Base-by-base conservation (phyloP, 345 rosid species). In the Moricandia moricandioides region DNA sequence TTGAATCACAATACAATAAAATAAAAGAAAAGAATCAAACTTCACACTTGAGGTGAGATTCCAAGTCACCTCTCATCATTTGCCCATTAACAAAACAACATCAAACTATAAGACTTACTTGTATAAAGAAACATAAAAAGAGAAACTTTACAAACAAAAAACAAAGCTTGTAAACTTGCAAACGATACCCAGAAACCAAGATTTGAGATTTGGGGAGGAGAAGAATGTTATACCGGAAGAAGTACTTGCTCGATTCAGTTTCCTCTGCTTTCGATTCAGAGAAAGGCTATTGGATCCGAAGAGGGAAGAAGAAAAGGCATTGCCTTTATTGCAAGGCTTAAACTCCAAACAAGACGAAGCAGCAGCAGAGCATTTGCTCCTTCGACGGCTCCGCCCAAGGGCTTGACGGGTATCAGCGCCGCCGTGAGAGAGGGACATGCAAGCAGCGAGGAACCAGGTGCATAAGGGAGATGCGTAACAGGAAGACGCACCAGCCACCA, bases 381-480 rank as follows among this genome's bases (percentile, higher is more conserved):
- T 78, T 72, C 90, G 83, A 26, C 90, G 83, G 65, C 79, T 73
- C 82, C 86, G 82, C 62, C 80, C 80, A 66, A 77, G 43, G 55
- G 24, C 75, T 6, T 62, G 67, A 33, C 69, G 79, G 51, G 24
- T 18, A 1, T 67, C 76, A 65, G 81, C 70, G 78, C 88, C 75
- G 73, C 56, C 77, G 75, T 82, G 71, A 69, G 89, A 58, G 86
- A 84, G 80, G 34, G 95, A 87, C 93, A 92, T 88, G 93, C 93
- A 92, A 69, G 96, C 86, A 4, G 95, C 93, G 65, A 88, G 85
- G 18, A 92, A 76, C 90, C 95, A 92, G 62, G 98, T 89, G 86
- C 98, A 90, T 49, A 92, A 64, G 67, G 98, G 93, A 82, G 90
- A 83, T 10, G 93, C 72, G 67, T 82, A 69, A 6, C 82, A 80